These are phyloP conservation scores for Xylaria bambusicola DNA, from an alignment of 495 filamentous ascomycete genomes.

Conservation along the genomic window DNA sequence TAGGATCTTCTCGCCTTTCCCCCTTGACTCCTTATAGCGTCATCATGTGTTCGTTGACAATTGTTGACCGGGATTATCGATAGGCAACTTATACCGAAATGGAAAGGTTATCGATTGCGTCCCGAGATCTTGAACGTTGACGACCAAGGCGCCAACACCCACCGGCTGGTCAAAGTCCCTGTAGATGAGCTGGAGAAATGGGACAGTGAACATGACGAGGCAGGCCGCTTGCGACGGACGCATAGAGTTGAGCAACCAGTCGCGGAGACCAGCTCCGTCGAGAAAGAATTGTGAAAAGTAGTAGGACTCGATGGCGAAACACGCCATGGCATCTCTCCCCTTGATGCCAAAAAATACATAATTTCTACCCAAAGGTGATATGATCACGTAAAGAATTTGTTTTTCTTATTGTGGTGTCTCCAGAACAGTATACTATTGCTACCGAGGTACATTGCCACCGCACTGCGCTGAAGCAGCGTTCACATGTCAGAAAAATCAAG, in stretches of 20 bases:
- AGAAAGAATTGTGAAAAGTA: not conserved
- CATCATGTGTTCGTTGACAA: too few relatives aligned
- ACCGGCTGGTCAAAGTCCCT: constrained; percentile 58
- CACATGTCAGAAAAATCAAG: constrained; percentile 7
- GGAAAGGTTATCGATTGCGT: constrained; percentile 53
- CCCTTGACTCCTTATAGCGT: too few relatives aligned
- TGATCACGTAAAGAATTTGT: too few relatives aligned
- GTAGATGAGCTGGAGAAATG: constrained; percentile 48
- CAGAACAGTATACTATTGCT: too few relatives aligned
- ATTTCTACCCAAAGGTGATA: too few relatives aligned
- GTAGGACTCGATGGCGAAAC: not conserved
- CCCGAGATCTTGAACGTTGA: constrained; percentile 54
- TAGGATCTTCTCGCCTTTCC: too few relatives aligned
- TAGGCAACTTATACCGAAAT: constrained; percentile 45
- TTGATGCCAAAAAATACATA: too few relatives aligned
- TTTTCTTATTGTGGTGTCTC: too few relatives aligned
- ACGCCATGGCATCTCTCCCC: too few relatives aligned
- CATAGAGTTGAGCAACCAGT: not conserved
- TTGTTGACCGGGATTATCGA: too few relatives aligned
- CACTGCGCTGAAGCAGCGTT: not conserved
- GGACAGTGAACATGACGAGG: constrained; percentile 60
- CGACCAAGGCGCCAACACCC: constrained; percentile 50
- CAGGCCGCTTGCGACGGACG: constrained; percentile 37
- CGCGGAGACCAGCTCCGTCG: not conserved
- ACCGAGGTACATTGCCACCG: too few relatives aligned